Evolutionary conservation across 1,284 basidiomycete species (phyloP).

Genomic region (Austroboletus novae-zelandiae): DNA sequence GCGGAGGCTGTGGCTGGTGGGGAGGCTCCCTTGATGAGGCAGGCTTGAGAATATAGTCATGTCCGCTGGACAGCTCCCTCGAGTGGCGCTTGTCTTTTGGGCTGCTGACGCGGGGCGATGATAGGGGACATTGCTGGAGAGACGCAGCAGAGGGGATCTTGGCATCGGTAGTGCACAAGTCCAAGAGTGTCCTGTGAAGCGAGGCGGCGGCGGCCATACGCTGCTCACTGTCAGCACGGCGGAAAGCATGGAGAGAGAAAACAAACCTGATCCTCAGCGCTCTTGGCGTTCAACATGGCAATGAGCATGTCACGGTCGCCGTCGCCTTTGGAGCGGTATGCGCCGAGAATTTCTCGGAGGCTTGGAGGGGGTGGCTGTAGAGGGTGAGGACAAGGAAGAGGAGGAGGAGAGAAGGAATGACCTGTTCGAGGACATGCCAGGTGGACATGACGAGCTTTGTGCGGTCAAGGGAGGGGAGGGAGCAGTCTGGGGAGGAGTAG

Average conservation of each 20-base stretch:
- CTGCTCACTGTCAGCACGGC: conserved; percentile 36
- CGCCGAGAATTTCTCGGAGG: conserved; percentile 79
- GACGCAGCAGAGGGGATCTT: conserved; percentile 10
- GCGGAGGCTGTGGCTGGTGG: conserved; percentile 24
- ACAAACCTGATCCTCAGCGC: conserved; percentile 81
- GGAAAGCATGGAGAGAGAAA: conserved; percentile 1
- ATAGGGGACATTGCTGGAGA: conserved; percentile 24
- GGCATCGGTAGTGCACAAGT: conserved; percentile 47
- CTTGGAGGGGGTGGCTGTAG: conserved; percentile 68
- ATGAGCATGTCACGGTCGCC: conserved; percentile 88
- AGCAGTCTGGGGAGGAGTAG: conserved; percentile 24
- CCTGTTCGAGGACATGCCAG: conserved; percentile 49
- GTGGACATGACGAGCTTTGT: conserved; percentile 40
- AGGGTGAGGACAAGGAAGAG: conserved; percentile 12
- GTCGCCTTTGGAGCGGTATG: conserved; percentile 80
- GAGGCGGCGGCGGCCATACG: conserved; percentile 66
- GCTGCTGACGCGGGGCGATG: conserved; percentile 13
- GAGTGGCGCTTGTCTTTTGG: conserved; percentile 20
- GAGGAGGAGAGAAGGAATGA: conserved; percentile 16
- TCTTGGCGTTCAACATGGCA: conserved; percentile 85
- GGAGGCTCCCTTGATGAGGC: conserved; percentile 22
- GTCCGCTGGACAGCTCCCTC: conserved; percentile 15
- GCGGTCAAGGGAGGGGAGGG: conserved; percentile 28
- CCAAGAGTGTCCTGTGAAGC: conserved; percentile 67
- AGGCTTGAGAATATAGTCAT: conserved; percentile 11